Evolutionary conservation across 202 grass and related monocot genomes (phyloP).

Genomic region (Cymbopogon flexuosus): DNA sequence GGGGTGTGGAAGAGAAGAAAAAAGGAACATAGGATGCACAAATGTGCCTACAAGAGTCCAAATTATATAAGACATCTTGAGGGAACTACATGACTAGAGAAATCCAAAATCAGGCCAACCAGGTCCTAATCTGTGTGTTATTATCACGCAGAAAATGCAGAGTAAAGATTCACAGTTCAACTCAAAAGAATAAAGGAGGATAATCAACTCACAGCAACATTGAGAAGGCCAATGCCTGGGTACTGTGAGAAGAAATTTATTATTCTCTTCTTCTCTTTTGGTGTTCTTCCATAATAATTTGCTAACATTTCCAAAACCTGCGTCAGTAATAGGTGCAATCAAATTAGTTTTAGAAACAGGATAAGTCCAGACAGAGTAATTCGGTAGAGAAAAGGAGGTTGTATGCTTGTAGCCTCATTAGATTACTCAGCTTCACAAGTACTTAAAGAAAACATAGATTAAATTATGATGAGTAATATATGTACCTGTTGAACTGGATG

Average conservation of each 20-base stretch:
- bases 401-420: not conserved
- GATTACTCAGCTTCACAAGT: conserved; percentile 14
- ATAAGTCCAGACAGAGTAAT: conserved; percentile 8
- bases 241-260: conserved; percentile 58
- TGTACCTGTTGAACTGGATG: conserved; percentile 73
- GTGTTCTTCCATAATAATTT: conserved; percentile 56
- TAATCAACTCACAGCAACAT: conserved; percentile 80
- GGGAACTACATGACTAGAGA: not conserved
- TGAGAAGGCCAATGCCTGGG: conserved; percentile 77
- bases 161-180: not conserved
- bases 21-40: not conserved
- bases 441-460: not conserved
- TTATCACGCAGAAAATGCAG: not conserved
- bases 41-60: not conserved
- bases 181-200: conserved; percentile 6
- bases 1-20: not conserved
- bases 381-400: not conserved
- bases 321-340: conserved; percentile 19
- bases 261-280: conserved; percentile 44
- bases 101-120: not conserved
- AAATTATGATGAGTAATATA: not conserved
- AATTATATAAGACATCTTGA: not conserved
- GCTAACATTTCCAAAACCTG: conserved; percentile 78
- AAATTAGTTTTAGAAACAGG: conserved; percentile 17
- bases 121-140: not conserved